Evolutionary conservation across 495 filamentous ascomycete species (phyloP).

Genomic region (Xylona heveae): DNA sequence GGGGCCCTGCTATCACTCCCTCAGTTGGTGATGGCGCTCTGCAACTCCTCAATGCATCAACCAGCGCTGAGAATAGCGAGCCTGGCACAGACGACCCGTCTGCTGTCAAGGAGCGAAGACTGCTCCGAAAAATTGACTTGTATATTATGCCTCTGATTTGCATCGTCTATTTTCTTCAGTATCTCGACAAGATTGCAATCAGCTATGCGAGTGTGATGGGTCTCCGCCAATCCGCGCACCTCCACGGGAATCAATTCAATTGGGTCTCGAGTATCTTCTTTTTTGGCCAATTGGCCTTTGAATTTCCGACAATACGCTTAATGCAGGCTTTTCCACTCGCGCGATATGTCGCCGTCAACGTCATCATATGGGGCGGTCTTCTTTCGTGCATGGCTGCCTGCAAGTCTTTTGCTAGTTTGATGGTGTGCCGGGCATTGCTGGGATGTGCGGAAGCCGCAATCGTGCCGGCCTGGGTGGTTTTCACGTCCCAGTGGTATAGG

Average conservation of each 20-base stretch:
- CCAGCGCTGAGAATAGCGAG: too few species aligned
- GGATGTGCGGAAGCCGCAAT: slow-evolving; percentile 8
- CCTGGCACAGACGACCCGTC: too few species aligned
- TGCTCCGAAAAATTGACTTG: not conserved
- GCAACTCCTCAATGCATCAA: too few species aligned
- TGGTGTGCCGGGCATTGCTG: slow-evolving; percentile 7
- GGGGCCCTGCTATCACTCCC: too few species aligned
- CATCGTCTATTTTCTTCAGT: slow-evolving; percentile 3
- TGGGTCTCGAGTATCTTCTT: slow-evolving; percentile 1
- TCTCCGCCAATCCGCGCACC: not conserved
- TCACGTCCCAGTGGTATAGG: slow-evolving; percentile 32
- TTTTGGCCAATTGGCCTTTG: slow-evolving; percentile 1
- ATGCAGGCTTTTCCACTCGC: slow-evolving; percentile 2
- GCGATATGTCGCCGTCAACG: slow-evolving; percentile 8
- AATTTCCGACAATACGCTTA: not conserved
- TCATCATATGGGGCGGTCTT: slow-evolving; percentile 9
- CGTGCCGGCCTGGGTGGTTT: slow-evolving; percentile 7
- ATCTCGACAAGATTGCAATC: slow-evolving; percentile 3
- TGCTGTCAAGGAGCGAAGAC: too few species aligned
- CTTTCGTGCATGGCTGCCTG: slow-evolving; percentile 8
- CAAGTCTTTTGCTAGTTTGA: slow-evolving; percentile 7
- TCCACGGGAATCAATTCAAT: slow-evolving; percentile 1
- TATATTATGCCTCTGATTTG: slow-evolving; percentile 4
- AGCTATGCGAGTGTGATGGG: slow-evolving; percentile 5
- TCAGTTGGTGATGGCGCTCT: too few species aligned